Evolutionary conservation across 495 filamentous ascomycete species (phyloP).

Genomic region (Penicillium ucsense): DNA sequence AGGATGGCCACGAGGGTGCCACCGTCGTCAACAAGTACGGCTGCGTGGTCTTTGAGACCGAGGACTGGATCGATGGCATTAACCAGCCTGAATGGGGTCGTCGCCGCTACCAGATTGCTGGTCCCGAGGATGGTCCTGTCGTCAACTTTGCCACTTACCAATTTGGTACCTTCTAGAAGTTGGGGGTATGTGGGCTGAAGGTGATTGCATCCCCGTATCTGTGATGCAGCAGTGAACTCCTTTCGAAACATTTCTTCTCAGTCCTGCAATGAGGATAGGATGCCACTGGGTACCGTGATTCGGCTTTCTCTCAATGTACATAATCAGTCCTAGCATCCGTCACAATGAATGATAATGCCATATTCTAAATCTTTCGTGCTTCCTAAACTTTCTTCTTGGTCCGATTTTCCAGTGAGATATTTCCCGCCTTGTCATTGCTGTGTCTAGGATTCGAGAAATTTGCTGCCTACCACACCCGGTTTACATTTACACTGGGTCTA

Average conservation of each 20-base stretch:
- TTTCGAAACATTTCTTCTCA: too few relatives aligned
- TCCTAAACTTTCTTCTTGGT: background rate
- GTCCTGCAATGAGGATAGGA: conserved; percentile 1
- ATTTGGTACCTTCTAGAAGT: conserved; percentile 35
- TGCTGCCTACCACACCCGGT: too few relatives aligned
- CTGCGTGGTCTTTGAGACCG: conserved; percentile 57
- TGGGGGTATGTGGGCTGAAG: background rate
- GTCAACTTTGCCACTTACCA: conserved; percentile 57
- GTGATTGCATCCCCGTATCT: too few relatives aligned
- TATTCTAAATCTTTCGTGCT: background rate
- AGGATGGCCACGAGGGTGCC: conserved; percentile 28
- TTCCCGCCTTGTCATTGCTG: too few relatives aligned
- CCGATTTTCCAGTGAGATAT: too few relatives aligned
- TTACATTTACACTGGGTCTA: too few relatives aligned
- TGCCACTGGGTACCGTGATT: background rate
- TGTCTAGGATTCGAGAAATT: too few relatives aligned
- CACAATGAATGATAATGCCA: background rate
- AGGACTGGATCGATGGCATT: conserved; percentile 69
- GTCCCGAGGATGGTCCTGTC: conserved; percentile 52
- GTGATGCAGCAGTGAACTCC: too few relatives aligned
- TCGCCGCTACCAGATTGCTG: conserved; percentile 46
- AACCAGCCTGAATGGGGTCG: conserved; percentile 73
- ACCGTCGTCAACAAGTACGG: conserved; percentile 50
- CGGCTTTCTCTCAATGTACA: background rate
- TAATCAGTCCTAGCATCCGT: background rate